Percentiles rank a stretch among this genome's conserved stretches.
Evolutionary conservation across 2,329 filamentous ascomycete species (phyloP).

Genomic region (Acrocalymma vagum): DNA sequence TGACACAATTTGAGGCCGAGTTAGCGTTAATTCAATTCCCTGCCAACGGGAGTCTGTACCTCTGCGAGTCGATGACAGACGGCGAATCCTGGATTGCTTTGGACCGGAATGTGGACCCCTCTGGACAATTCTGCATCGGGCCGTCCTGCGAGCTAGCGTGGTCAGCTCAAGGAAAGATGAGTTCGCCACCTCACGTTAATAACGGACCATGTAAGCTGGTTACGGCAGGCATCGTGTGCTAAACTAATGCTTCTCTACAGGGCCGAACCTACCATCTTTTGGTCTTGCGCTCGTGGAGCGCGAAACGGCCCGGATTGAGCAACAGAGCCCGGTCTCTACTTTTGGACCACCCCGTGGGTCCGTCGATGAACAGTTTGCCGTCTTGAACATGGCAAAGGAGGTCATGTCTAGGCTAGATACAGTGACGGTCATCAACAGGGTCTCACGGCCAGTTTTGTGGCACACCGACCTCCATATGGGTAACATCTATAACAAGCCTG

Average conservation of each 20-base stretch:
- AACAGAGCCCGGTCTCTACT: not conserved
- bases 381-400: constrained; percentile 19
- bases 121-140: constrained; percentile 25
- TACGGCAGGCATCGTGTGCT: not conserved
- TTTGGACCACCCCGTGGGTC: constrained; percentile 17
- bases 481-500: constrained; percentile 40
- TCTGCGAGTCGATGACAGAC: constrained; percentile 17
- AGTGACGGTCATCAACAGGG: constrained; percentile 7
- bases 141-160: constrained; percentile 25
- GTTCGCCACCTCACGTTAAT: constrained; percentile 7
- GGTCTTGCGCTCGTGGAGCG: constrained; percentile 26
- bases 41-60: constrained; percentile 44
- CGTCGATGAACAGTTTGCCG: constrained; percentile 18
- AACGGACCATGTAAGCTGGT: constrained; percentile 21
- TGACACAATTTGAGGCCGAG: constrained; percentile 32
- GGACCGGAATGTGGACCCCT: constrained; percentile 11
- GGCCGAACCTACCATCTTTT: constrained; percentile 24
- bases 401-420: constrained; percentile 16
- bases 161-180: constrained; percentile 6
- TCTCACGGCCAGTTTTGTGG: constrained; percentile 19
- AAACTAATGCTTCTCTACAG: constrained; percentile 19
- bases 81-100: constrained; percentile 12
- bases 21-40: constrained; percentile 34
- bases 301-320: constrained; percentile 17
- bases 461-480: constrained; percentile 51